phyloP scores from a whole-genome alignment of 768 basidiomycete species.

The Tulasnella sp. region DNA sequence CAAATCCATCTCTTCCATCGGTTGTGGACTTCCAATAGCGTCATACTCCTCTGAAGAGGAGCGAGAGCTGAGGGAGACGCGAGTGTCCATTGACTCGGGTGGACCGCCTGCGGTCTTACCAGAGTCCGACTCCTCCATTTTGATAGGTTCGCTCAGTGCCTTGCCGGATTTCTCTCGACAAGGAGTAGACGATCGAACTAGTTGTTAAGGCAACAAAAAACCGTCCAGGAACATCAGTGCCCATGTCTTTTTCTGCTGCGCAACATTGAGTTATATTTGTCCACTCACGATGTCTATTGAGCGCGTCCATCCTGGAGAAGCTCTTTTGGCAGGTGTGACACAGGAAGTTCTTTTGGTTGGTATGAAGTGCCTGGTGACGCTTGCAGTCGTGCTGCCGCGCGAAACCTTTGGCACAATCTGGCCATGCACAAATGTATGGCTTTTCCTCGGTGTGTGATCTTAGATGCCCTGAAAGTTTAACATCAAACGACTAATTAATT shows the following conservation, averaged over 20 bases:
- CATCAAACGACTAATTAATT: constrained; percentile 14
- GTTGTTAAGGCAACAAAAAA: constrained; percentile 17
- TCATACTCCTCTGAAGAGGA: no score
- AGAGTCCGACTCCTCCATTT: no score
- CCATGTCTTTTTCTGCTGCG: no score
- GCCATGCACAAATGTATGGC: constrained; percentile 87
- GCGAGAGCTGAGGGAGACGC: no score
- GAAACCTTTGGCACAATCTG: constrained; percentile 90
- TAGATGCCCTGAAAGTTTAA: constrained; percentile 65
- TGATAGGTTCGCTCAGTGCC: no score
- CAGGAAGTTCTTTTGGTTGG: constrained; percentile 68
- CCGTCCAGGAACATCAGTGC: constrained; percentile 3
- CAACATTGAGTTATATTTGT: no score
- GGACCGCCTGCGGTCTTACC: no score
- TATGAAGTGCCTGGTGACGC: constrained; percentile 87
- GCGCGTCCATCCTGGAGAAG: constrained; percentile 85
- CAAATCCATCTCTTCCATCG: no score
- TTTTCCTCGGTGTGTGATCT: constrained; percentile 93
- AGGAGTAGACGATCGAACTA: constrained; percentile 7
- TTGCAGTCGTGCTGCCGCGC: constrained; percentile 97
- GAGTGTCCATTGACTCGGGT: no score
- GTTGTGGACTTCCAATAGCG: no score
- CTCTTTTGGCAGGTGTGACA: constrained; percentile 91
- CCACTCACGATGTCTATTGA: constrained; percentile 65
- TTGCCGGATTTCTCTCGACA: background rate